Percentiles rank a stretch among this genome's conserved stretches.
Evolutionary conservation across 305 asterid genomes (phyloP).

Genomic region (Fraxinus paxiana): DNA sequence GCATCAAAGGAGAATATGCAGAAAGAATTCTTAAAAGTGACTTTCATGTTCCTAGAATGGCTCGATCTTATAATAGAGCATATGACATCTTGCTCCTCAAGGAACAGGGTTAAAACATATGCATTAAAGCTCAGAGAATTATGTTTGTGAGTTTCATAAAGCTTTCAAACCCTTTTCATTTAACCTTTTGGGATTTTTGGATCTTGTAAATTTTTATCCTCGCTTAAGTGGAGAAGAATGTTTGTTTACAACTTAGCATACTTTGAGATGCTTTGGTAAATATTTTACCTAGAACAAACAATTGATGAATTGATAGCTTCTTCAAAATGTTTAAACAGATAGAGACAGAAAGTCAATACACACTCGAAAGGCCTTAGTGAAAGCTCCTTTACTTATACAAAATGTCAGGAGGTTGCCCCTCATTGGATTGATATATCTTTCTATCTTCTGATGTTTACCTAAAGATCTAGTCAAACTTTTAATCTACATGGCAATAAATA

Average conservation of each 20-base stretch:
- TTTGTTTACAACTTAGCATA: not conserved
- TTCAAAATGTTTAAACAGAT: not conserved
- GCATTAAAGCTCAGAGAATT: not conserved
- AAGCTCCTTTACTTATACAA: not conserved
- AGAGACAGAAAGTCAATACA: not conserved
- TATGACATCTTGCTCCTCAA: not conserved
- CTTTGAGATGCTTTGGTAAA: not conserved
- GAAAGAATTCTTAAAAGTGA: conserved; percentile 9
- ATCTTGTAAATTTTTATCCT: not conserved
- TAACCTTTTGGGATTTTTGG: not conserved
- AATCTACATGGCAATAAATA: not conserved
- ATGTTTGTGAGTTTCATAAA: not conserved
- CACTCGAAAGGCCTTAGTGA: not conserved
- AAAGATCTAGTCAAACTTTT: not conserved
- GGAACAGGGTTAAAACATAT: not conserved
- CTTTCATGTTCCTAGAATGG: not conserved
- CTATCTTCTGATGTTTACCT: not conserved
- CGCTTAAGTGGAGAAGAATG: not conserved
- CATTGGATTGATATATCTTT: not conserved
- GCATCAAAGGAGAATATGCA: conserved; percentile 4
- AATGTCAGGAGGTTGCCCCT: not conserved
- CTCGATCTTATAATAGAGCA: not conserved
- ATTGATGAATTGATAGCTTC: not conserved
- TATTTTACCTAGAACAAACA: not conserved
- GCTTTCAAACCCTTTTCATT: not conserved